These are phyloP conservation scores for Melaleuca alternifolia DNA, from an alignment of 345 rosid genomes.

Conservation along the genomic window DNA sequence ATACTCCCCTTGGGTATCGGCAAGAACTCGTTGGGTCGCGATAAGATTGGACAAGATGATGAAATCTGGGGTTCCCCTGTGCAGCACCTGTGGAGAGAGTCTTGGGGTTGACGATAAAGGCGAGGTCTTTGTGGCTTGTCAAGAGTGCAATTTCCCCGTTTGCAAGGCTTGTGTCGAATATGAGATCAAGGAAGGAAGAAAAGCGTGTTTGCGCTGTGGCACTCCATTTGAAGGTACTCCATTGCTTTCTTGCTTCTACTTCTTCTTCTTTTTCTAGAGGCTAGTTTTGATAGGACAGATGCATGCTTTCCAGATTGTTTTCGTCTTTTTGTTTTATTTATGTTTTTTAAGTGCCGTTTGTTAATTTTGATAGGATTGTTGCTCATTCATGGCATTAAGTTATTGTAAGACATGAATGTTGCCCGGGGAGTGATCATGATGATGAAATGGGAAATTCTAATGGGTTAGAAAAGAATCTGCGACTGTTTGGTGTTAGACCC, in stretches of 20 bases:
- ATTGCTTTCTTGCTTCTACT: background rate
- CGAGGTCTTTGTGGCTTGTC: conserved; percentile 67
- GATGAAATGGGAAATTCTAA: background rate
- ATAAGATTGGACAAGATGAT: conserved; percentile 33
- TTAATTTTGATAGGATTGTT: background rate
- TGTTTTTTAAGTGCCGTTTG: background rate
- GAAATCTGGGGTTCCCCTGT: conserved; percentile 63
- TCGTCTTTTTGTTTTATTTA: background rate
- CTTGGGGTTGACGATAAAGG: conserved; percentile 59
- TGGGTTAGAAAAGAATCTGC: background rate
- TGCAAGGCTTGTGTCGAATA: conserved; percentile 82
- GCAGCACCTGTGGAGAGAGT: conserved; percentile 81
- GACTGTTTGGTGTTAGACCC: background rate
- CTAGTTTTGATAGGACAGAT: background rate
- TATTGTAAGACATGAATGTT: background rate
- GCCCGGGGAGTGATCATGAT: background rate
- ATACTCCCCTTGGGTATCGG: background rate
- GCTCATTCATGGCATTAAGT: background rate
- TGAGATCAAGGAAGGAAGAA: conserved; percentile 77
- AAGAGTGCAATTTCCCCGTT: conserved; percentile 79
- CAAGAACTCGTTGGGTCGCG: background rate
- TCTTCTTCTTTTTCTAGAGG: background rate
- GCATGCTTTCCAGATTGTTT: background rate
- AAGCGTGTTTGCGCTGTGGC: conserved; percentile 73
- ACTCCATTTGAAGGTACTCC: conserved; percentile 56